phyloP scores from a whole-genome alignment of 192 early-diverging fungal species.

The Entrophospora sp. region DNA sequence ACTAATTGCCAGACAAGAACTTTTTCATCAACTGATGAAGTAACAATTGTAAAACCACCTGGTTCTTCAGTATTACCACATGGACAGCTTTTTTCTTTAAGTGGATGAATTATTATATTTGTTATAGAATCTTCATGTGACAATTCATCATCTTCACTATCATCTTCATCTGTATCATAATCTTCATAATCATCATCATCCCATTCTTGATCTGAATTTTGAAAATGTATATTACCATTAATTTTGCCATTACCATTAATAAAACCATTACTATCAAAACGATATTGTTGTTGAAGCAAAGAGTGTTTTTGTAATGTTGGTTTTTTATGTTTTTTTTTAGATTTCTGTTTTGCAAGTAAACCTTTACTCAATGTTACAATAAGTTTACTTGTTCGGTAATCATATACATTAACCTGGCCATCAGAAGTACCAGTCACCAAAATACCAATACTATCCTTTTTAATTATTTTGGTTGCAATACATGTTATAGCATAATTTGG shows the following conservation, averaged over 20 bases:
- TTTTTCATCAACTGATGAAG: constrained; percentile 1
- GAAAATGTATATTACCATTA: neutral
- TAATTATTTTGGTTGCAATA: neutral
- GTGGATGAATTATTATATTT: constrained; percentile 1
- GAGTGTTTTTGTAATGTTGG: neutral
- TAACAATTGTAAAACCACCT: neutral
- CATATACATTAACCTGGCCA: constrained; percentile 1
- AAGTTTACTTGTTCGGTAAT: neutral
- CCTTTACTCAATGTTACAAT: neutral
- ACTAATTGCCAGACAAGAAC: neutral
- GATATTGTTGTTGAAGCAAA: neutral
- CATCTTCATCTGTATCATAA: neutral
- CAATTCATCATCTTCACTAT: neutral
- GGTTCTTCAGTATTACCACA: neutral
- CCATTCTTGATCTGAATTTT: neutral
- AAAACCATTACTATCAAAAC: too few relatives aligned
- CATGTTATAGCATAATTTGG: neutral
- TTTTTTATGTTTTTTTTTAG: neutral
- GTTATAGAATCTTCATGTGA: neutral
- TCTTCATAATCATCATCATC: too few relatives aligned
- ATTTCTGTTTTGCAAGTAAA: neutral
- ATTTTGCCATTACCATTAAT: neutral
- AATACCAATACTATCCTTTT: neutral
- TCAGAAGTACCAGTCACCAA: neutral
- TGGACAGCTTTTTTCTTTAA: neutral